Base-by-base conservation (phyloP, 2,329 filamentous ascomycete genomes). In the Paraphoma sp. region DNA sequence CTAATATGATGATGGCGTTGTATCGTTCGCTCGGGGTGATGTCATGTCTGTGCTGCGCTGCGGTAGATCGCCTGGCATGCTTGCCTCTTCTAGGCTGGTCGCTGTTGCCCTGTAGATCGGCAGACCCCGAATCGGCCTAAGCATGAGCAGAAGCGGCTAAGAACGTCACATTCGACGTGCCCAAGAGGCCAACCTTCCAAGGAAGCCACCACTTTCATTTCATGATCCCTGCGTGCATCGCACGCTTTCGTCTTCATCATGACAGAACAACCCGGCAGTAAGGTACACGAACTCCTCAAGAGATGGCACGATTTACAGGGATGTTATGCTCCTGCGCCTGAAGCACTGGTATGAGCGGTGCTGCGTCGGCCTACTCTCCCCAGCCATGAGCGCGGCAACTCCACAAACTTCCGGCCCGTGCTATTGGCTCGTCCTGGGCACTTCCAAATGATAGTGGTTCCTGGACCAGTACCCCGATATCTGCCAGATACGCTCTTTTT, bases 1-100 rank as follows among this genome's bases (percentile, higher is more conserved):
- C 44, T 47, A 47, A 42, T 53, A 42, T 53, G 50, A 40, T 47
- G 43, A 47, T 41, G 50, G 43, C 44, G 50, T 36, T 30, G 43
- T 29, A 18, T 44, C 18, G 38, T 31, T 51, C 38, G 33, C 33
- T 33, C 28, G 12, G 18, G 40, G 41, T 53, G 50, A 47, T 46
- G 50, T 53, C 50, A 53, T 53, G 29, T 36, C 33, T 36, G 33
- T 36, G 33, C 36, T 40, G 29, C 29, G 45, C 45, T 28, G 47
- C 47, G 47, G 50, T 42, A 28, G 43, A 42, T 30, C 30, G 36
- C 31, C 17, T 40, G 18, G 42, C 45, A 36, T 30, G n/a, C 51
- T 43, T 53, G 43, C n/a, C 50, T 36, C 29, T 28, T 16, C 38
- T 43, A 45, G 51, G 29, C 23, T 44, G 45, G 36, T 48, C 36